Percentiles rank a stretch among this genome's conserved stretches.
Conservation (phyloP, 257 asterid species). For the Solanum dulcamara region DNA sequence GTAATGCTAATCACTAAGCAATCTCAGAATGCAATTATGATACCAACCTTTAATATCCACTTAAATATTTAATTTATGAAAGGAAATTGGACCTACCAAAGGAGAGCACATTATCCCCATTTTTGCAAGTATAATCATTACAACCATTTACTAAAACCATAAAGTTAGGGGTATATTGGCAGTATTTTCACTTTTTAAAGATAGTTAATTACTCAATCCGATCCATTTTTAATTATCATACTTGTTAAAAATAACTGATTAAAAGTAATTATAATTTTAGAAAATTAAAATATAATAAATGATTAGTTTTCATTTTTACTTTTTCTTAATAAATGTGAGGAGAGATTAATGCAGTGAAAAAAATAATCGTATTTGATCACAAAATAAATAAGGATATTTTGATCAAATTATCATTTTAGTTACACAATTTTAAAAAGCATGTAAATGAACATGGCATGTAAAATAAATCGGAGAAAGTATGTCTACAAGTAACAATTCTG, state of each 20-base stretch:
- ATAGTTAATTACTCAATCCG: not conserved
- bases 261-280: no score
- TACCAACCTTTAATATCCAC: conserved; percentile 12
- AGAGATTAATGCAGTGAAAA: not conserved
- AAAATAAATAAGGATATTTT: not conserved
- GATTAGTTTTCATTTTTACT: not conserved
- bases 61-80: conserved; percentile 1
- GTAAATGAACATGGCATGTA: not conserved
- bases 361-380: not conserved
- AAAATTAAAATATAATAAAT: not conserved
- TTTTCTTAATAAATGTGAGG: not conserved
- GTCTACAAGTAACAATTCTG: not conserved
- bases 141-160: conserved; percentile 19
- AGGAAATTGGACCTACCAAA: conserved; percentile 9
- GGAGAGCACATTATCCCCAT: conserved; percentile 9
- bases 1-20: conserved; percentile 10
- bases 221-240: not conserved
- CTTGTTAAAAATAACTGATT: not conserved
- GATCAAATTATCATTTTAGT: not conserved
- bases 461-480: not conserved
- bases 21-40: conserved; percentile 27
- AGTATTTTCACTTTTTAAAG: not conserved
- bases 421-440: not conserved
- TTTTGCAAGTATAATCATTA: conserved; percentile 23
- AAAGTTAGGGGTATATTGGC: not conserved